Base-by-base conservation (phyloP, 2,329 filamentous ascomycete species). In the Ophiostoma montium region DNA sequence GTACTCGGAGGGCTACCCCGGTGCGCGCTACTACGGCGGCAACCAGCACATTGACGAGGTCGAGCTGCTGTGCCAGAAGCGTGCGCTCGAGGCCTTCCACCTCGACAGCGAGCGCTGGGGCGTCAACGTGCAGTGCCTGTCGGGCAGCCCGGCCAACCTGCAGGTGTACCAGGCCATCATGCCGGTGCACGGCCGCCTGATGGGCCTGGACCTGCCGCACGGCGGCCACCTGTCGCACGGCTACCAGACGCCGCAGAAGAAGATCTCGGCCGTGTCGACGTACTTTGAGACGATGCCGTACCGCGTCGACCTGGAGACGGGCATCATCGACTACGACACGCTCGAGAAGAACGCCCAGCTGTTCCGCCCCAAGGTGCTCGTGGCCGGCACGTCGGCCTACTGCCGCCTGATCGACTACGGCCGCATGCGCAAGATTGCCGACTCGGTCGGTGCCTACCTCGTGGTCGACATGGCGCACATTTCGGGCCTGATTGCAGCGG, bases 241-340 rank as follows among this genome's bases (percentile, higher is more conserved):
- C 58, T 98, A 98, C 72, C 92, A 98, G 71, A 96, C 86, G 32
- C 86, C 92, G 31, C 80, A 83, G 63, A 86, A 85, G 74, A 98
- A 98, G 73, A 98, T 98, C 68, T 96, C 90, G 49, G 88, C 88
- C 53, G 84, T 98, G 60, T 96, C 90, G 35, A 96, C 90, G 62
- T 98, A 98, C 78, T 98, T 96, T 65, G 90, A 98, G 76, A 98
- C 92, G 52, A 83, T 98, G 70, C 92, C 92, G 50, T 98, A 98
- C 76, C 82, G 88, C 54, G 83, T 96, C 55, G 75, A 92, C 67
- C 76, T 86, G 59, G 78, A 85, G 61, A 96, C 92, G 31, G 92
- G 92, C 59, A 81, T 96, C 67, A 98, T 98, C 62, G 92, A 98
- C 70, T 98, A 98, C 68, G 87, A 94, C 61, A 80, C 78, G 61